A percentile compares a stretch with the other conserved stretches of the same genome.
Evolutionary conservation across 2,329 filamentous ascomycete species (phyloP).

Genomic region (Alternaria triticina): DNA sequence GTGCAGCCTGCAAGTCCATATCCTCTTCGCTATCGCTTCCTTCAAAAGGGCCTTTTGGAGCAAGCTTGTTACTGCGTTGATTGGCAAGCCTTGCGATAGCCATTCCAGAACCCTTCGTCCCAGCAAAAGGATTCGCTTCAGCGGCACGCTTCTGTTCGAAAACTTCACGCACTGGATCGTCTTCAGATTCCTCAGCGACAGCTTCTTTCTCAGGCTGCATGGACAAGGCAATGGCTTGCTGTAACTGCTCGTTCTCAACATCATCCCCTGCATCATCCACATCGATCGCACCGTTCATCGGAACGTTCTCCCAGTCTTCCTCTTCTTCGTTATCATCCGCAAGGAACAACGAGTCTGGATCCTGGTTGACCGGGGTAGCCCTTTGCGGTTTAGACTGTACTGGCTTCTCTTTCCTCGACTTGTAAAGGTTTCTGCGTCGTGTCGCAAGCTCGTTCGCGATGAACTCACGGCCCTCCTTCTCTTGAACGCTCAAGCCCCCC

Average conservation of each 20-base stretch:
- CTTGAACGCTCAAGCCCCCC: conserved; percentile 34
- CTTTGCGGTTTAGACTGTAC: conserved; percentile 20
- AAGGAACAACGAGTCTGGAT: conserved; percentile 64
- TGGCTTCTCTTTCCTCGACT: conserved; percentile 44
- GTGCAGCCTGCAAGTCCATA: conserved; percentile 76
- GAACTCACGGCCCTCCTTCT: conserved; percentile 44
- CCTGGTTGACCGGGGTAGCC: conserved; percentile 36
- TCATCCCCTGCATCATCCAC: conserved; percentile 60
- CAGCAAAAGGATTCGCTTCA: conserved; percentile 50
- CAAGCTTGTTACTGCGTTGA: conserved; percentile 67
- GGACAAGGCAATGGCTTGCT: conserved; percentile 83
- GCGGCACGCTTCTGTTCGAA: conserved; percentile 55
- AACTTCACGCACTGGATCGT: conserved; percentile 54
- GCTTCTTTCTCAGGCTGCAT: conserved; percentile 65
- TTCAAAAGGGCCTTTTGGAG: conserved; percentile 40
- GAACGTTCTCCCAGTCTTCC: conserved; percentile 51
- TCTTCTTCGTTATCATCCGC: conserved; percentile 51
- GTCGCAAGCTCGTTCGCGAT: conserved; percentile 49
- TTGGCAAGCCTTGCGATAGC: conserved; percentile 78
- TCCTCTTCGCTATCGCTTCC: conserved; percentile 69
- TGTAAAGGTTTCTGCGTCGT: conserved; percentile 57
- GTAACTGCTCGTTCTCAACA: conserved; percentile 76
- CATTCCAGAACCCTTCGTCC: conserved; percentile 53
- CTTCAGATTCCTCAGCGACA: conserved; percentile 54
- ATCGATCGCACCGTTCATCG: conserved; percentile 58